Conservation (phyloP, 2,329 filamentous ascomycete genomes). For the Microsporum audouinii region DNA sequence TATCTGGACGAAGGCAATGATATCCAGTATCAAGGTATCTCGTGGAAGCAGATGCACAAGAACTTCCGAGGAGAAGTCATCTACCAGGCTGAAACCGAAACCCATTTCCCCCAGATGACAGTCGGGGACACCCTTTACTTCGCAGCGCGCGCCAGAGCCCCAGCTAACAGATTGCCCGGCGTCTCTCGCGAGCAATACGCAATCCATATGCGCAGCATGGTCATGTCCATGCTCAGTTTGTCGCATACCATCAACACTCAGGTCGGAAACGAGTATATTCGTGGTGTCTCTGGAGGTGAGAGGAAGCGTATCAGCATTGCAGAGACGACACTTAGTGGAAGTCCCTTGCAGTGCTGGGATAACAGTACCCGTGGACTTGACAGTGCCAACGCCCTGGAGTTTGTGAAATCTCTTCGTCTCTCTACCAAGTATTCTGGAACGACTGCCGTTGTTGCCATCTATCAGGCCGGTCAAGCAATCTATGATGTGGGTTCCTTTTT, state of each 20-base stretch:
- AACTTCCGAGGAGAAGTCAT: conserved; percentile 70
- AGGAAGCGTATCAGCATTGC: conserved; percentile 71
- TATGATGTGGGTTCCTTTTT: conserved; percentile 37
- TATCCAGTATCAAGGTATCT: conserved; percentile 62
- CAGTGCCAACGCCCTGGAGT: conserved; percentile 56
- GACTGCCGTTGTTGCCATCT: conserved; percentile 74
- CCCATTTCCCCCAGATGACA: conserved; percentile 74
- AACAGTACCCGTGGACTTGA: conserved; percentile 61
- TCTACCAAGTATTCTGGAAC: conserved; percentile 75
- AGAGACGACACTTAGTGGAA: conserved; percentile 67
- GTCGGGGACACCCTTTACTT: conserved; percentile 81
- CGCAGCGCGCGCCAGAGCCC: conserved; percentile 76
- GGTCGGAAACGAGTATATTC: conserved; percentile 69
- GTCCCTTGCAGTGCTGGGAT: conserved; percentile 63
- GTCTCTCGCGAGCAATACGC: conserved; percentile 26
- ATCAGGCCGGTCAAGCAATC: conserved; percentile 74
- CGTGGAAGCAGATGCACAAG: conserved; percentile 29
- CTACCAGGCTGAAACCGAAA: conserved; percentile 78
- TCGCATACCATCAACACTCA: conserved; percentile 68
- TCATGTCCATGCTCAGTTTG: conserved; percentile 36
- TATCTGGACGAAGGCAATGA: conserved; percentile 57
- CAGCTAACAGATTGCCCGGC: conserved; percentile 57
- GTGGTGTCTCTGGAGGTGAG: conserved; percentile 70
- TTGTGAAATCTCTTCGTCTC: conserved; percentile 58
- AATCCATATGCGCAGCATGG: conserved; percentile 34